phyloP scores from a whole-genome alignment of 2,329 filamentous ascomycete genomes.

The Penicillium sumatraense region DNA sequence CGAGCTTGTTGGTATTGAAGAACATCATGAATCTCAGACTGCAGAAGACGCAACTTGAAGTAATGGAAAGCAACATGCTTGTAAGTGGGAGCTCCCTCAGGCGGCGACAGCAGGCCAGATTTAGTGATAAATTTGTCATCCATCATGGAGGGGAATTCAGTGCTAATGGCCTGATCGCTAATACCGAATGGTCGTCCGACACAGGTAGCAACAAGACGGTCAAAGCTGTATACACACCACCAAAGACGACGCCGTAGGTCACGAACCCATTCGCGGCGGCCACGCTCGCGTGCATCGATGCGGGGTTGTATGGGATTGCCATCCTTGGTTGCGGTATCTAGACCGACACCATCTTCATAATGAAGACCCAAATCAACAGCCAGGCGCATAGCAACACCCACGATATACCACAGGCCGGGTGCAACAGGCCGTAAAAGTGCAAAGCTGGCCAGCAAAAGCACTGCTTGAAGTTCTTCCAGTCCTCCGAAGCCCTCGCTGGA shows the following conservation, averaged over 20 bases:
- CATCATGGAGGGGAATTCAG: conserved; percentile 85
- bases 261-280: conserved; percentile 78
- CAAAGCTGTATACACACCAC: conserved; percentile 97
- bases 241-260: conserved; percentile 86
- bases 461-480: conserved; percentile 90
- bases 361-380: conserved; percentile 91
- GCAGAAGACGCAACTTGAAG: conserved; percentile 82
- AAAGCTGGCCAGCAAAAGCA: conserved; percentile 87
- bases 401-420: conserved; percentile 95
- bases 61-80: conserved; percentile 93
- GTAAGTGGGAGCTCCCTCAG: conserved; percentile 73
- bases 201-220: conserved; percentile 91
- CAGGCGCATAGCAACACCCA: conserved; percentile 86
- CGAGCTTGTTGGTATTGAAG: conserved; percentile 90
- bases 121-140: conserved; percentile 89
- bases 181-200: conserved; percentile 93
- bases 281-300: conserved; percentile 61
- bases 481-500: conserved; percentile 74
- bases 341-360: conserved; percentile 81
- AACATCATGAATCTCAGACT: conserved; percentile 94
- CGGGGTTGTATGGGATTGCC: conserved; percentile 36
- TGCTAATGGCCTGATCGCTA: conserved; percentile 94
- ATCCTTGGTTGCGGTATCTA: conserved; percentile 55
- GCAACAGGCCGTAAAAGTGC: conserved; percentile 88
- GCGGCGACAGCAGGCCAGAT: conserved; percentile 69